Base-by-base conservation (phyloP, 1,139 yeast species). In the Martiniozyma asiatica region DNA sequence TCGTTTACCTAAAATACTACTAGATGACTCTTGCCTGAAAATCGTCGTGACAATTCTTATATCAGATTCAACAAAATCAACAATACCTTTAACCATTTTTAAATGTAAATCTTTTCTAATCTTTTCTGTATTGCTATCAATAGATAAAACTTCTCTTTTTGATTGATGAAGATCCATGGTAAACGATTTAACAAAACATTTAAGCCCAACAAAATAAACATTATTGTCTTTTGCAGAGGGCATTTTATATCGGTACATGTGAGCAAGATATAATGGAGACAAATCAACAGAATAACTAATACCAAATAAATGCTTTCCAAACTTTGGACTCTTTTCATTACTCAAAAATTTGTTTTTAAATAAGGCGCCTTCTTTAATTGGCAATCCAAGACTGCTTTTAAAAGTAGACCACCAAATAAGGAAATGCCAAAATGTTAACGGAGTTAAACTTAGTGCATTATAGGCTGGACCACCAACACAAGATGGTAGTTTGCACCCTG, bases 361-460 rank as follows among this genome's bases (percentile, higher is more conserved):
- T 14, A 89, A 51, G 10, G 58, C 56, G 0, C 97, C 97, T 25
- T 68, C 65, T 35, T 84, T 66, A 4, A 82, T 66, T 0, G 97
- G 95, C 22, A 82, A 58, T 5, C 93, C 75, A 19, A 78, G 58
- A 20, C 69, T 67, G 26, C 81, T 72, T 16, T 77, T 72, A 45
- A 89, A 73, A 32, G 77, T 64, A 29, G 63, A 56, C 94, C 95
- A 85, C 97, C 97, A 89, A 24, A 58, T 55, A 45, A 69, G 72
- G 58, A 87, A 87, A 43, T 79, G 79, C 9, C 58, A 55, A 39
- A 84, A 60, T 0, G 78, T 65, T 23, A 63, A 55, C 0, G 96
- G 95, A 0, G 94, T 65, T 25, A 87, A 55, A 50, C 85, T 92
- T 11, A 77, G 68, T 1, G 85, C 65, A 53, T 85, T 87, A 44